Evolutionary conservation across 2,329 filamentous ascomycete genomes (phyloP).

Genomic region (Penicillium sp.): DNA sequence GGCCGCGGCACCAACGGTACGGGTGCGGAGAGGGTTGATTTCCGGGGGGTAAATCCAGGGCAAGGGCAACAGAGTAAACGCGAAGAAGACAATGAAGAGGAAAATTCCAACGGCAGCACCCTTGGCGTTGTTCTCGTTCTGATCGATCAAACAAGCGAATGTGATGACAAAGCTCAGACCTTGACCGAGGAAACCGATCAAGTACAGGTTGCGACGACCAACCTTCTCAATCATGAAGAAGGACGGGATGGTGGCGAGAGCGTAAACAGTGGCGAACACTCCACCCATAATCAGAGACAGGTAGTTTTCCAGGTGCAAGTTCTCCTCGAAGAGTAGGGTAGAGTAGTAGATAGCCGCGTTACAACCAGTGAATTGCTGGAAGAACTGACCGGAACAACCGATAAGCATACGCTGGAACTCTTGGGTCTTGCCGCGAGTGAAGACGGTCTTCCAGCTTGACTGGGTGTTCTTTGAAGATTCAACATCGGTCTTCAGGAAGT

Average conservation of each 20-base stretch:
- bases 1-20: conserved; percentile 53
- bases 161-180: conserved; percentile 36
- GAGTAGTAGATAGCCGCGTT: conserved; percentile 50
- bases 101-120: conserved; percentile 60
- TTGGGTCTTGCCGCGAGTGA: conserved; percentile 34
- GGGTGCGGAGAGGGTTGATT: conserved; percentile 55
- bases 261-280: conserved; percentile 31
- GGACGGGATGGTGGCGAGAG: conserved; percentile 24
- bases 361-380: conserved; percentile 50
- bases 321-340: conserved; percentile 47
- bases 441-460: conserved; percentile 27
- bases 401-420: conserved; percentile 33
- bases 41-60: conserved; percentile 11
- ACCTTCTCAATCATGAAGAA: conserved; percentile 38
- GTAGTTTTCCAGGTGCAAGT: conserved; percentile 25
- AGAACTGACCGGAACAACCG: conserved; percentile 34
- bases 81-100: conserved; percentile 67
- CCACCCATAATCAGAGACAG: conserved; percentile 29
- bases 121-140: conserved; percentile 26
- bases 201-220: conserved; percentile 42
- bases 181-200: conserved; percentile 31
- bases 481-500: conserved; percentile 49
- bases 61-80: conserved; percentile 48
- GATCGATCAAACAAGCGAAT: conserved; percentile 34
- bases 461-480: conserved; percentile 34